Percentiles rank a stretch among this genome's conserved stretches.
Conservation (phyloP, 306 rosid species). For the Rosa lucieae region DNA sequence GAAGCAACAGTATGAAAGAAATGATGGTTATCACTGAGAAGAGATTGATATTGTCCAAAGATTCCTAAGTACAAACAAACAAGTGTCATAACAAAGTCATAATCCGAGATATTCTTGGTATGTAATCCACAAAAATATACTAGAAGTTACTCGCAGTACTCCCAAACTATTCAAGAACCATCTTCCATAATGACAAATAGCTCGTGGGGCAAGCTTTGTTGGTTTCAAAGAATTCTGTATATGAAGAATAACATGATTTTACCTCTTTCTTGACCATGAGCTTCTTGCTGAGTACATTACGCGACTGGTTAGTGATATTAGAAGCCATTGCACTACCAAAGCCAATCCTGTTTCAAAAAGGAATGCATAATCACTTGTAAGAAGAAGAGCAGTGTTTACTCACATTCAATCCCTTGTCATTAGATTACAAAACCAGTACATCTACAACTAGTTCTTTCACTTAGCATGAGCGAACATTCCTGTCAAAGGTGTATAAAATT, state of each 20-base stretch:
- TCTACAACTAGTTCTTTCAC: not conserved
- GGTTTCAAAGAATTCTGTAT: not conserved
- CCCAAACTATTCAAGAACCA: constrained; percentile 2
- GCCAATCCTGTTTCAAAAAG: constrained; percentile 60
- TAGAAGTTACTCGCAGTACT: not conserved
- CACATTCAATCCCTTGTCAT: not conserved
- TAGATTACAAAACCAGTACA: not conserved
- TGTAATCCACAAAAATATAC: not conserved
- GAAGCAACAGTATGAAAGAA: constrained; percentile 61
- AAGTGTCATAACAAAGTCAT: constrained; percentile 12
- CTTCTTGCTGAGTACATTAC: constrained; percentile 78
- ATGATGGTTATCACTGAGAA: constrained; percentile 64
- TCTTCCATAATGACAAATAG: not conserved
- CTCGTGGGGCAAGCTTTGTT: not conserved
- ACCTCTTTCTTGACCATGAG: constrained; percentile 69
- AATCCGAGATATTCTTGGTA: not conserved
- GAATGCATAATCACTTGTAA: not conserved
- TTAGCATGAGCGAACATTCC: not conserved
- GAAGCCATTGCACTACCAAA: constrained; percentile 76
- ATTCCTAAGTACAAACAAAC: constrained; percentile 42
- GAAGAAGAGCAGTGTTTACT: not conserved
- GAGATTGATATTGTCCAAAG: constrained; percentile 74
- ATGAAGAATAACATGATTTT: constrained; percentile 7
- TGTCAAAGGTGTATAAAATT: not conserved
- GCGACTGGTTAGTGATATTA: constrained; percentile 71